Evolutionary conservation across 2,329 filamentous ascomycete species (phyloP), one percentile per base, ranked within the genome.

Genomic region (Scleromitrula shiraiana): DNA sequence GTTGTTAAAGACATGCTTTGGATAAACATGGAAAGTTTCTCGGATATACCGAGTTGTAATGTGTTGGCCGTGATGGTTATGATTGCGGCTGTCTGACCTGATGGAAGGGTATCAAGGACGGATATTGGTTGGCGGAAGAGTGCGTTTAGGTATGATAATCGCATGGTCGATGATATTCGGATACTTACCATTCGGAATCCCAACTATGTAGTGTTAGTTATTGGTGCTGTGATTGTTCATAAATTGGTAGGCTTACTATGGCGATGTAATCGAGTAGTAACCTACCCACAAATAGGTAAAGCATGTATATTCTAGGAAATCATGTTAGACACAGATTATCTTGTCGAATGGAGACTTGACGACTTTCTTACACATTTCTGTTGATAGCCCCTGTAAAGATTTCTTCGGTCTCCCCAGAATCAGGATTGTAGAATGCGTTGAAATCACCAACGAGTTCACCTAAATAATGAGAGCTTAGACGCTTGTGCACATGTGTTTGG

Each of bases 11-110:
- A 64, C 2, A 64, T 62, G 53, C 67, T 79, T 59, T 82, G 77
- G 50, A 82, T 57, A 46, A 80, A 74, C 7, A 71, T 70, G 9
- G 75, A 76, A 1, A 82, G 66, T 55, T 79, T 80, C 60, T 81
- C 77, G 0, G 77, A 80, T 32, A 81, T 80, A 7, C 79, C 78
- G 5, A 80, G 66, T 63, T 82, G 79, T 14, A 82, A 66, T 2
- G 71, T 74, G 59, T 82, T 82, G 50, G 76, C 72, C 0, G 80
- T 83, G 54, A 83, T 81, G 24, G 79, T 82, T 14, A 84, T 82
- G 32, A 79, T 81, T 14, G 70, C 70, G 0, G 79, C 78, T 0
- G 77, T 75, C n/a, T 76, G 70, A 1, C 81, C 81, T 0, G 78
- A 68, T 1, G 76, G 72, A 71, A 80, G 77, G n/a, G 75, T 75